Conservation (phyloP, 2,329 filamentous ascomycete genomes). For the Colletotrichum lupini region DNA sequence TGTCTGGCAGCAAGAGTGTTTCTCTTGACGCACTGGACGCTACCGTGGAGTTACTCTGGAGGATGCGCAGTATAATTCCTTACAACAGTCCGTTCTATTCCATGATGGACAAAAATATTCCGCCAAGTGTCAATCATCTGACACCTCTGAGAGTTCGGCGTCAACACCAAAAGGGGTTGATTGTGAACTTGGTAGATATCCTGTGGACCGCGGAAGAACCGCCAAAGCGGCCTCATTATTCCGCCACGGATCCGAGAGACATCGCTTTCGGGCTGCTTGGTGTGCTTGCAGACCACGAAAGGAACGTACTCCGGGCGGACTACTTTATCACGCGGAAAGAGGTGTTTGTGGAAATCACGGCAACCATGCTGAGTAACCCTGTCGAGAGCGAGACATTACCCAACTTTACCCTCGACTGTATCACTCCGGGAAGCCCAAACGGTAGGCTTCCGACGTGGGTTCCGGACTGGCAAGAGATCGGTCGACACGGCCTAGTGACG, state of each 20-base stretch:
- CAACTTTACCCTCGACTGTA: slow-evolving; percentile 26
- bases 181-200: neutral
- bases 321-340: slow-evolving; percentile 20
- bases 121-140: neutral
- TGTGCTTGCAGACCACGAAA: slow-evolving; percentile 28
- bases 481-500: neutral
- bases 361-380: slow-evolving; percentile 2
- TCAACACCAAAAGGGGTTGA: accelerated
- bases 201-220: neutral
- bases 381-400: neutral
- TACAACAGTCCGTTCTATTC: no score
- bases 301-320: slow-evolving; percentile 1
- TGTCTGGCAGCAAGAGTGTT: slow-evolving; percentile 37
- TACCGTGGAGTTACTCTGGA: neutral
- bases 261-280: slow-evolving; percentile 37
- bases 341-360: slow-evolving; percentile 30
- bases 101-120: no score
- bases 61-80: neutral
- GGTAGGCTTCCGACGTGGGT: slow-evolving; percentile 35
- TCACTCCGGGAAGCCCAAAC: neutral
- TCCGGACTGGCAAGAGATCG: slow-evolving; percentile 31
- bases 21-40: slow-evolving; percentile 32
- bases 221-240: slow-evolving; percentile 29
- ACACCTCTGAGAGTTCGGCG: neutral
- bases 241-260: slow-evolving; percentile 39